Evolutionary conservation across 495 filamentous ascomycete species (phyloP).

Genomic region (Jackrogersella multiformis): DNA sequence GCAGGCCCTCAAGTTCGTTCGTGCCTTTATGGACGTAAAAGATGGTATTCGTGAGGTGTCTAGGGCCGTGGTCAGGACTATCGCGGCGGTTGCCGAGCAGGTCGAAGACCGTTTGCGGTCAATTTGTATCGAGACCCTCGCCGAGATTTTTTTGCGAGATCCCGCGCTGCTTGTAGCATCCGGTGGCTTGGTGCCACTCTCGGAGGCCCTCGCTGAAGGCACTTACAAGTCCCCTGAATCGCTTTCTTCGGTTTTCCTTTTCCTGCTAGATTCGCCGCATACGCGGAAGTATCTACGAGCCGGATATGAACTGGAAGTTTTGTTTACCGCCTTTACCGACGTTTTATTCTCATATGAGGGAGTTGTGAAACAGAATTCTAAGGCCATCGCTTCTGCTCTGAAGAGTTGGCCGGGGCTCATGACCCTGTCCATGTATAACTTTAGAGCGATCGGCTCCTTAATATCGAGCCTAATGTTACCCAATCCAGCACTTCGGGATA

Average conservation of each 20-base stretch:
- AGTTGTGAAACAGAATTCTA: slow-evolving; percentile 82
- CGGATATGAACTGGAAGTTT: slow-evolving; percentile 80
- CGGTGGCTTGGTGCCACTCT: slow-evolving; percentile 81
- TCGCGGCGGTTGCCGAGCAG: slow-evolving; percentile 90
- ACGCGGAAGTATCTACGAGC: slow-evolving; percentile 80
- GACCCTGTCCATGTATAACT: slow-evolving; percentile 83
- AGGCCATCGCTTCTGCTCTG: slow-evolving; percentile 84
- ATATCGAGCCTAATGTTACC: slow-evolving; percentile 80
- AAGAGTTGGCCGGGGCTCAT: slow-evolving; percentile 94
- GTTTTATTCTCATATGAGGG: slow-evolving; percentile 75
- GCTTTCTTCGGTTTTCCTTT: slow-evolving; percentile 83
- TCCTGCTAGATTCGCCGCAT: slow-evolving; percentile 84
- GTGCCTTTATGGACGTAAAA: slow-evolving; percentile 95
- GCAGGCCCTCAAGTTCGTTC: slow-evolving; percentile 95
- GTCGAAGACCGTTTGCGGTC: slow-evolving; percentile 79
- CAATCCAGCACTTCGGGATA: slow-evolving; percentile 70
- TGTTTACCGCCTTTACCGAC: slow-evolving; percentile 91
- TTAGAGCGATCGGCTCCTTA: slow-evolving; percentile 82
- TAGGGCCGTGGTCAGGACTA: slow-evolving; percentile 81
- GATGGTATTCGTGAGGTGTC: slow-evolving; percentile 90
- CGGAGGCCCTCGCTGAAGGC: slow-evolving; percentile 88
- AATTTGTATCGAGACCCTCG: slow-evolving; percentile 90
- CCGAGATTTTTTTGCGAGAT: slow-evolving; percentile 88
- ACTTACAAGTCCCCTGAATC: slow-evolving; percentile 91
- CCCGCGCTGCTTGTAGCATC: slow-evolving; percentile 79